Evolutionary conservation across 2,329 filamentous ascomycete genomes (phyloP).

Genomic region (Verticillium albo-atrum): DNA sequence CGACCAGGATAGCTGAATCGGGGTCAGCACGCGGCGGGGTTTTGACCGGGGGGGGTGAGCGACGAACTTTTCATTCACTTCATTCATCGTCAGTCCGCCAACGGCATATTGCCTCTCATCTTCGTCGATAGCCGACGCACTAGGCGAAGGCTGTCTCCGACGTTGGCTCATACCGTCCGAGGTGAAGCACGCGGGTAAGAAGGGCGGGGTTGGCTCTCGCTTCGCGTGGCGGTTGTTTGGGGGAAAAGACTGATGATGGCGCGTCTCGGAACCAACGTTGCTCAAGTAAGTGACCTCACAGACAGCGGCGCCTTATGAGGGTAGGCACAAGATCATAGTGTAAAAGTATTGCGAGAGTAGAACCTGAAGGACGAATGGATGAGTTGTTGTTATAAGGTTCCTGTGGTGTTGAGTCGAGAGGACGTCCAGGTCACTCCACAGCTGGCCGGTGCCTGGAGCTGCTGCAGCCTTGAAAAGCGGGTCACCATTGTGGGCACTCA

Average conservation of each 20-base stretch:
- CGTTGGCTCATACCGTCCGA: conserved; percentile 25
- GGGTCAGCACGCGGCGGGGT: conserved; percentile 13
- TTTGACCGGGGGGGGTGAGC: not conserved
- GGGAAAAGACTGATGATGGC: no score
- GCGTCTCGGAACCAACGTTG: no score
- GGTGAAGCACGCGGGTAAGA: not conserved
- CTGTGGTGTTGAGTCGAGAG: not conserved
- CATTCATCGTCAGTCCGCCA: conserved; percentile 31
- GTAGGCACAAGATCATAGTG: not conserved
- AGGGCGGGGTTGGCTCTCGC: not conserved
- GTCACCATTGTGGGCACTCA: not conserved
- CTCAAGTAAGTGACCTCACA: no score
- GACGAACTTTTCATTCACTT: conserved; percentile 39
- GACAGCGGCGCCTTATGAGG: not conserved
- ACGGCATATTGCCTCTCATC: conserved; percentile 47
- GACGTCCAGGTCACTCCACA: not conserved
- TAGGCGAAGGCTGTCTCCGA: conserved; percentile 19
- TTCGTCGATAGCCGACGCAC: conserved; percentile 41
- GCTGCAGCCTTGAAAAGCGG: not conserved
- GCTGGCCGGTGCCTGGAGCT: not conserved
- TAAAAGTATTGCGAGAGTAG: not conserved
- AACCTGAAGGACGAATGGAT: not conserved
- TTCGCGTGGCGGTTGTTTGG: not conserved
- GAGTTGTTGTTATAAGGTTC: not conserved
- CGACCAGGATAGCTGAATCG: conserved; percentile 73